Base-by-base conservation (phyloP, 768 basidiomycete genomes). In the Leccinum subtestaceum region DNA sequence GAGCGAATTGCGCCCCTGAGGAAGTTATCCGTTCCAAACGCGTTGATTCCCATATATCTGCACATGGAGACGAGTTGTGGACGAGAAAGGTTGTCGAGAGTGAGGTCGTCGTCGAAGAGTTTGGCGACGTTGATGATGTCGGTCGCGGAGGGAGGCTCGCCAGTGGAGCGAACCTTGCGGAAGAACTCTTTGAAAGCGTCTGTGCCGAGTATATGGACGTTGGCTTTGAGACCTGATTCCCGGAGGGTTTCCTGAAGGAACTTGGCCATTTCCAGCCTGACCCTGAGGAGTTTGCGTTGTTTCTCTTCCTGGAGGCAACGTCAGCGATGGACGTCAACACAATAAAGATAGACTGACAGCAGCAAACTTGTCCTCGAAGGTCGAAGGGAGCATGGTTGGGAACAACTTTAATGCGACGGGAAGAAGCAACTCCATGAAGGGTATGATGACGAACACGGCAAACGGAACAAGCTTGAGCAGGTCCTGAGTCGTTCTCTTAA, bases 151-250 rank as follows among this genome's bases (percentile, higher is more conserved):
- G 97, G 96, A 1, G 86, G 83, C 80, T 98, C 97, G 51, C 97
- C 97, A 0, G 96, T 98, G 4, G 93, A 91, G 53, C 97, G 91
- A 54, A 93, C 94, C 78, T 98, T 98, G 70, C 93, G 86, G 88
- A 99, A 99, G 78, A 99, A 99, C 74, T 96, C 94, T 72, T 98
- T 98, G 84, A 99, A 99, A 43, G 94, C 92, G 56, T 97, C 95
- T 45, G 84, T 89, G 62, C 93, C 91, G 59, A 98, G 86, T 58
- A 99, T 97, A 70, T 96, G 94, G 19, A 89, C 86, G 60, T 92
- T 93, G 9, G 93, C 93, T 72, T 92, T 95, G 59, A 98, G 80
- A 40, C 93, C 94, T 2, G 91, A 93, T 76, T 98, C 97, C 40
- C 93, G 86, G 48, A 99, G 83, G 0, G 97, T 98, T 74, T 99